Percentiles rank a stretch among this genome's conserved stretches.
Evolutionary conservation across 306 rosid genomes (phyloP).

Genomic region (Cucurbita argyrosperma): DNA sequence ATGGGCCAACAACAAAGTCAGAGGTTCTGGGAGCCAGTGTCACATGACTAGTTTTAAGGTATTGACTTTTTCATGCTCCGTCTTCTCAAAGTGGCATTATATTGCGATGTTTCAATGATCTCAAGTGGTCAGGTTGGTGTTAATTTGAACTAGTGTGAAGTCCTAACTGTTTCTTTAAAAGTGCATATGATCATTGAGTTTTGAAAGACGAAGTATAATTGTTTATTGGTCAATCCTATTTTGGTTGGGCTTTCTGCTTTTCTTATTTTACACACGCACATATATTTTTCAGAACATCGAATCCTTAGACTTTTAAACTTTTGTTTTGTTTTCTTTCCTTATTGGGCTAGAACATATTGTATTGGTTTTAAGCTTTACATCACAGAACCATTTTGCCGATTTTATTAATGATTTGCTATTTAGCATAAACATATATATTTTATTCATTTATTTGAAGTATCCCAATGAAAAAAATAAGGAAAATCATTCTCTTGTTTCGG

Average conservation of each 20-base stretch:
- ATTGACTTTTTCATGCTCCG: neutral
- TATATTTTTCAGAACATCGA: neutral
- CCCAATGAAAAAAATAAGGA: no score
- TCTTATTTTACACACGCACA: neutral
- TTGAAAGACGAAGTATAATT: neutral
- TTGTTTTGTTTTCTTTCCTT: no score
- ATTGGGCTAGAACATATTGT: no score
- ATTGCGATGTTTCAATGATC: neutral
- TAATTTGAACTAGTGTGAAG: neutral
- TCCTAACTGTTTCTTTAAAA: neutral
- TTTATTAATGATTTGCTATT: neutral
- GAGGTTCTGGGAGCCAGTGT: slow-evolving; percentile 54
- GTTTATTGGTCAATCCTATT: neutral
- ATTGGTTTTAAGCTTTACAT: no score
- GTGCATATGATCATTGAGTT: neutral
- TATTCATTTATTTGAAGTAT: no score
- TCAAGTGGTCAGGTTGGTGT: neutral
- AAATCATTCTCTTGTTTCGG: no score
- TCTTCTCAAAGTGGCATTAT: neutral
- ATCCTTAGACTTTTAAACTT: neutral
- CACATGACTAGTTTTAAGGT: slow-evolving; percentile 82
- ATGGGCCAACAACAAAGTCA: slow-evolving; percentile 89
- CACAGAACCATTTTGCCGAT: no score
- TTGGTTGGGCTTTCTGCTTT: neutral
- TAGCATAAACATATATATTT: neutral